Evolutionary conservation across 768 basidiomycete species (phyloP).

Genomic region (Scleroderma bovista): DNA sequence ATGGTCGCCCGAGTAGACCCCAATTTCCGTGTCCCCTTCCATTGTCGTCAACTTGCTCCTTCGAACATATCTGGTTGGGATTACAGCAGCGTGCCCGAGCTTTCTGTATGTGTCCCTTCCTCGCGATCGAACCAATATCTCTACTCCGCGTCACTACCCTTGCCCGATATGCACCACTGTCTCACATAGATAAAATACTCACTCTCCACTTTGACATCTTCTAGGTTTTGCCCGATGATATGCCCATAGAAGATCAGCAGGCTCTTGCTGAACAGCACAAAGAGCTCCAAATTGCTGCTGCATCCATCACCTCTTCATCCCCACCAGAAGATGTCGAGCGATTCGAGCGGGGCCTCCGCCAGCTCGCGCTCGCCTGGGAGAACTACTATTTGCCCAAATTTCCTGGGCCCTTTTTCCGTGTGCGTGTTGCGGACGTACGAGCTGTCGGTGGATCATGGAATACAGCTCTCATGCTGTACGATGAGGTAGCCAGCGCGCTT

Average conservation of each 20-base stretch:
- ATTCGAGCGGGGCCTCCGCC: conserved; percentile 18
- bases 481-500: conserved; percentile 17
- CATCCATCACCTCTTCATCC: background rate
- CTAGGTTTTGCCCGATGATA: conserved; percentile 18
- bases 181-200: background rate
- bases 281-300: conserved; percentile 13
- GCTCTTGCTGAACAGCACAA: conserved; percentile 13
- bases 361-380: conserved; percentile 26
- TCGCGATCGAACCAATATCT: background rate
- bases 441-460: conserved; percentile 26
- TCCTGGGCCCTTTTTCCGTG: conserved; percentile 27
- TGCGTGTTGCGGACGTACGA: conserved; percentile 28
- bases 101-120: conserved; percentile 19
- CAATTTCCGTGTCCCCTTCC: conserved; percentile 23
- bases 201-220: background rate
- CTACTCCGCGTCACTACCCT: background rate
- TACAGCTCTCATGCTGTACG: conserved; percentile 24
- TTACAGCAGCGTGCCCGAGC: conserved; percentile 20
- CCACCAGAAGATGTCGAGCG: conserved; percentile 12
- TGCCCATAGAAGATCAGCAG: conserved; percentile 18
- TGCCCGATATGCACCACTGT: background rate
- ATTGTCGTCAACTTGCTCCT: conserved; percentile 25
- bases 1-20: conserved; percentile 18
- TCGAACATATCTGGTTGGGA: conserved; percentile 23
- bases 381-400: conserved; percentile 28